These are phyloP conservation scores for Picea abies DNA, from an alignment of 83 land plant genomes.

Conservation along the genomic window DNA sequence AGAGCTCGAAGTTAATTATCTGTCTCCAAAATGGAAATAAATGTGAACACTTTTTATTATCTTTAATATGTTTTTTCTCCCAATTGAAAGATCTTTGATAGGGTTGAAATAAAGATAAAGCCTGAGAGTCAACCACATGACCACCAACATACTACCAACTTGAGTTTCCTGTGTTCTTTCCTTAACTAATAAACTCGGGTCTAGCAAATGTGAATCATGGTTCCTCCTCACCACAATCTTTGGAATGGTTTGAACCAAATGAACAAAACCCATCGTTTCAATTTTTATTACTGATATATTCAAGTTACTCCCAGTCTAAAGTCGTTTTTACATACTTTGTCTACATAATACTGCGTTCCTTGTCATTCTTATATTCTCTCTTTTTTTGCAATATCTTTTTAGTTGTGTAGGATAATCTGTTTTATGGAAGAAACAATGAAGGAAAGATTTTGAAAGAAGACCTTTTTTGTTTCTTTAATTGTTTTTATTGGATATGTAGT, in stretches of 20 bases:
- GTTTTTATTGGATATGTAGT: conserved; percentile 23
- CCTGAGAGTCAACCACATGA: too few relatives aligned
- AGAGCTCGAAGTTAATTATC: neutral
- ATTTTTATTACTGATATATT: neutral
- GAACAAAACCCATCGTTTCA: neutral
- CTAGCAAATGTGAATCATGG: neutral
- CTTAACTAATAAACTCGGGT: neutral
- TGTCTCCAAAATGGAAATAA: neutral
- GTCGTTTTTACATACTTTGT: neutral
- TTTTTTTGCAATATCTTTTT: neutral
- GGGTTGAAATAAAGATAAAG: too few relatives aligned
- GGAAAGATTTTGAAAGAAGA: neutral
- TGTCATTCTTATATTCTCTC: neutral
- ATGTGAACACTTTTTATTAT: too few relatives aligned
- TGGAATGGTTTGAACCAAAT: neutral
- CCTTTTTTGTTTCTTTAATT: neutral
- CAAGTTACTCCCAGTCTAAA: neutral
- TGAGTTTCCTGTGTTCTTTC: neutral
- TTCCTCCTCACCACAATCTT: neutral
- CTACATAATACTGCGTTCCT: neutral
- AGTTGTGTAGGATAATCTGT: neutral
- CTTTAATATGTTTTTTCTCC: too few relatives aligned
- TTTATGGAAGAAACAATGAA: neutral
- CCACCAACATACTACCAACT: neutral
- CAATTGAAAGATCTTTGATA: too few relatives aligned